phyloP scores from a whole-genome alignment of 2,329 filamentous ascomycete genomes.

The Claviceps spartinae region DNA sequence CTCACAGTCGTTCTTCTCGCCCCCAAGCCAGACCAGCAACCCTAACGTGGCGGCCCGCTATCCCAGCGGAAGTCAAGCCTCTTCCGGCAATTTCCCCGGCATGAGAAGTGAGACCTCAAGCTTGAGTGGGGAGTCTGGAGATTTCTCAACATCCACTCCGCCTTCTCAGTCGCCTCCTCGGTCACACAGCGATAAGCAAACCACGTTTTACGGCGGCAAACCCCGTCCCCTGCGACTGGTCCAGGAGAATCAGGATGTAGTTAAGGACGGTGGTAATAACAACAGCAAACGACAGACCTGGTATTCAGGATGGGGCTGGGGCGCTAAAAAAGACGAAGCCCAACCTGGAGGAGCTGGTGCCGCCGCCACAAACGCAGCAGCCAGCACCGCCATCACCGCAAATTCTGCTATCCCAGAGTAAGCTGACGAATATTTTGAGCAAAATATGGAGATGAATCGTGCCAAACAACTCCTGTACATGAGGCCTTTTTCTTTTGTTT shows the following conservation, averaged over 20 bases:
- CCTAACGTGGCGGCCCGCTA: conserved; percentile 36
- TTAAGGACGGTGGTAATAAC: conserved; percentile 20
- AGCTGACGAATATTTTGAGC: not conserved
- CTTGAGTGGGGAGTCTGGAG: conserved; percentile 53
- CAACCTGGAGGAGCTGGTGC: not conserved
- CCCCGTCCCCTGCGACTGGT: conserved; percentile 77
- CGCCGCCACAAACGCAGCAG: conserved; percentile 14
- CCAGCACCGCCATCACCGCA: conserved; percentile 12
- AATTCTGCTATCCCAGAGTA: conserved; percentile 25
- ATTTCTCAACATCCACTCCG: conserved; percentile 28
- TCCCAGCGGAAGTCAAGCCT: conserved; percentile 34
- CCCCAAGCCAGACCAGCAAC: conserved; percentile 35
- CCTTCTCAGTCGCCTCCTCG: conserved; percentile 41
- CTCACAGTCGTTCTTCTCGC: conserved; percentile 50
- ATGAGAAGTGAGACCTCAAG: conserved; percentile 53
- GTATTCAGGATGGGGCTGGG: conserved; percentile 45
- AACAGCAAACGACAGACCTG: conserved; percentile 54
- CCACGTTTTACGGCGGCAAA: conserved; percentile 52
- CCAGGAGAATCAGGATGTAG: conserved; percentile 52
- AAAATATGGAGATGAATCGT: not conserved
- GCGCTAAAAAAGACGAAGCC: conserved; percentile 34
- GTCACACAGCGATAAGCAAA: conserved; percentile 38
- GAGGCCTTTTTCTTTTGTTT: not conserved
- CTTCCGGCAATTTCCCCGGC: conserved; percentile 55
- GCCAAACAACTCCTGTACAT: not conserved